Percentiles rank a stretch among this genome's conserved stretches.
phyloP scores from a whole-genome alignment of 768 basidiomycete species.

The Gloeopeniophorella convolvens region DNA sequence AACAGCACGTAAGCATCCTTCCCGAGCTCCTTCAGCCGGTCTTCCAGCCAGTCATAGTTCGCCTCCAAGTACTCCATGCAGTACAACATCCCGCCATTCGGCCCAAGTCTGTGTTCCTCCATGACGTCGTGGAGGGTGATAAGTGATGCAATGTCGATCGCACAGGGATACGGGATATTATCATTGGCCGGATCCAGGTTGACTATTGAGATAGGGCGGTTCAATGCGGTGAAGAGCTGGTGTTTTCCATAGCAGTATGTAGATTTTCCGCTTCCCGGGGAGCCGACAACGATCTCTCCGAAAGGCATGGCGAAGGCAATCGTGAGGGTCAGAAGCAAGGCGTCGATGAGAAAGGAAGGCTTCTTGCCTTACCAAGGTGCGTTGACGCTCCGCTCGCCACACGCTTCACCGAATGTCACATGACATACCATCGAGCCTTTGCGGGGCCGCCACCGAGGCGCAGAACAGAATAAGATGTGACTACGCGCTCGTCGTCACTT shows the following conservation, averaged over 20 bases:
- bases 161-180: constrained; percentile 84
- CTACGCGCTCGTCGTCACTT: too few species aligned
- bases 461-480: too few species aligned
- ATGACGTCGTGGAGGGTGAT: constrained; percentile 87
- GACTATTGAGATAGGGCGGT: constrained; percentile 81
- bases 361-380: too few species aligned
- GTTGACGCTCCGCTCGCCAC: too few species aligned
- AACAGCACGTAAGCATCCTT: constrained; percentile 84
- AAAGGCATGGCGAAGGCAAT: constrained; percentile 75
- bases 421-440: too few species aligned
- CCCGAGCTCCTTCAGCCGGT: constrained; percentile 54
- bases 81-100: constrained; percentile 94
- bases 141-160: constrained; percentile 75
- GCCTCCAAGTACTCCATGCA: constrained; percentile 70
- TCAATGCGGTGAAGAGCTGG: constrained; percentile 82
- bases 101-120: constrained; percentile 78
- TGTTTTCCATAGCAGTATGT: constrained; percentile 86
- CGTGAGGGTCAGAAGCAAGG: background rate
- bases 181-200: constrained; percentile 93
- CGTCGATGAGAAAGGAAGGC: constrained; percentile 12
- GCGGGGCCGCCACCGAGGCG: too few species aligned
- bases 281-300: constrained; percentile 81
- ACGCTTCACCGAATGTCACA: too few species aligned
- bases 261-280: constrained; percentile 83
- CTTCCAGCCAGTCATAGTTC: constrained; percentile 89